Evolutionary conservation across 805 yeast genomes (phyloP), one percentile per base, ranked within the genome.

Genomic region (Yarrowia sp.): DNA sequence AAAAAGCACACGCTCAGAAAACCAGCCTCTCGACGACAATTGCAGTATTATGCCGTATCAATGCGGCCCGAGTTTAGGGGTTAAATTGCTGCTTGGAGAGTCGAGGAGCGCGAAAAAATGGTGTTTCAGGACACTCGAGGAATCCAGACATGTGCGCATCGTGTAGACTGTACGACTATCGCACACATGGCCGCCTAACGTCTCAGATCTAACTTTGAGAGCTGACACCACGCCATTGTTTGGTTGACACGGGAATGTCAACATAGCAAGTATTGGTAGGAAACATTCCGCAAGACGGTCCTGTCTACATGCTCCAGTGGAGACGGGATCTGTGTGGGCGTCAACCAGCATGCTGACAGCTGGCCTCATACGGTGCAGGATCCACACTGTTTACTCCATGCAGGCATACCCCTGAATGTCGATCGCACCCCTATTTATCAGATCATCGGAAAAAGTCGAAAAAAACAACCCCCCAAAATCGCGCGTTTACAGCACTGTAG

Each of bases 41-140:
- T 47, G 38, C 55, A 47, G n/a, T 47, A 31, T 14, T 29, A 21
- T 47, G 55, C 55, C 55, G 55, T 47, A 47, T 47, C 55, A 12
- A 47, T 47, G 55, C 55, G 55, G 33, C 24, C 51, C 35, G 36
- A 18, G 53, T 46, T 46, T 46, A 42, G 31, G 49, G 31, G 21
- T 14, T 24, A 7, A 7, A n/a, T n/a, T n/a, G n/a, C n/a, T n/a
- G n/a, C n/a, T n/a, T n/a, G n/a, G n/a, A n/a, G n/a, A n/a, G n/a
- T n/a, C n/a, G n/a, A n/a, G n/a, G n/a, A n/a, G n/a, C n/a, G n/a
- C n/a, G n/a, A n/a, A n/a, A n/a, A n/a, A n/a, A n/a, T n/a, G n/a
- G n/a, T 12, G 29, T 27, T 27, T 27, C 29, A 27, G 29, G 29
- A 27, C 29, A 27, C 29, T 27, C 12, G 29, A 12, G 29, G 10